These are phyloP conservation scores for Arthrobotrys entomopaga DNA, from an alignment of 2,329 filamentous ascomycete species.

Conservation along the genomic window DNA sequence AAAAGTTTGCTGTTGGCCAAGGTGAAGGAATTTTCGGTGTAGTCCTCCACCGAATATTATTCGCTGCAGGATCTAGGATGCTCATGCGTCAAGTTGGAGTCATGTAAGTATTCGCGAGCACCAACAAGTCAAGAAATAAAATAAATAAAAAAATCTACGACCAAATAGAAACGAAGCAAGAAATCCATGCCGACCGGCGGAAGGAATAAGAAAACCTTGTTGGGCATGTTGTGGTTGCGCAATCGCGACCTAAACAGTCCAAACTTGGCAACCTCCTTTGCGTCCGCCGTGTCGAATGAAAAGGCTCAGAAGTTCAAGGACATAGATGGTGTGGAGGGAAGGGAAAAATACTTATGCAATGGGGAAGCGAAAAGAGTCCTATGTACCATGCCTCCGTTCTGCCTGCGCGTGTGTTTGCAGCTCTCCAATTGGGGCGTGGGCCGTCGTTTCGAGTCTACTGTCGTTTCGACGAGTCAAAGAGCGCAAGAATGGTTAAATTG, in stretches of 20 bases:
- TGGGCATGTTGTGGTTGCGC: slow-evolving; percentile 50
- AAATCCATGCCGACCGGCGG: slow-evolving; percentile 36
- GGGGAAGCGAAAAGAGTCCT: neutral
- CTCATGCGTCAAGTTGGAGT: slow-evolving; percentile 12
- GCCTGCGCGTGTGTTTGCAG: neutral
- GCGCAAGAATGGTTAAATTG: slow-evolving; percentile 55
- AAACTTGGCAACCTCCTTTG: neutral
- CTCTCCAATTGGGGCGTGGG: no score
- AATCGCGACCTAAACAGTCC: slow-evolving; percentile 46
- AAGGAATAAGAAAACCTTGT: slow-evolving; percentile 38
- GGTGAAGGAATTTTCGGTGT: slow-evolving; percentile 27
- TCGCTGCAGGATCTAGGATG: slow-evolving; percentile 50
- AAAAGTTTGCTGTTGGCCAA: slow-evolving; percentile 6
- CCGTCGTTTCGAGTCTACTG: no score
- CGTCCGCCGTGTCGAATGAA: slow-evolving; percentile 33
- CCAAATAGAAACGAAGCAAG: neutral
- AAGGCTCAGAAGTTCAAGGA: neutral
- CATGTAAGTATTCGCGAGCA: no score
- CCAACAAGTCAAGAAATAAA: no score
- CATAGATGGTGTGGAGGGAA: neutral
- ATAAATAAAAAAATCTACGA: neutral
- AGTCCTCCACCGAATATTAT: slow-evolving; percentile 32
- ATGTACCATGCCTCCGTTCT: no score
- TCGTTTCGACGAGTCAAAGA: slow-evolving; percentile 13
- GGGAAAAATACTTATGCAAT: no score